Evolutionary conservation across 345 rosid genomes (phyloP).

Genomic region (Trapa bicornis): DNA sequence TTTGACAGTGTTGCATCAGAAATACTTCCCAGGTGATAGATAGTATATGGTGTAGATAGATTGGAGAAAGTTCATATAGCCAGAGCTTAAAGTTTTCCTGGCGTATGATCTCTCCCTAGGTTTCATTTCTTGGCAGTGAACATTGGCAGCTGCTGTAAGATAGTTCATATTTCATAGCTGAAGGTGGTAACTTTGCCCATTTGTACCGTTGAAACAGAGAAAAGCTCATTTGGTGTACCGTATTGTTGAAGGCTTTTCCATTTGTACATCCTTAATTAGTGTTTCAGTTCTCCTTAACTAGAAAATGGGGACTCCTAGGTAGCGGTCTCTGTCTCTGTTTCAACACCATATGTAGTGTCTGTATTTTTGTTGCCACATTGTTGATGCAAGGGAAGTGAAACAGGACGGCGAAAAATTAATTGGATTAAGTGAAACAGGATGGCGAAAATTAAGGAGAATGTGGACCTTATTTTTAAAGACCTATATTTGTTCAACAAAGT

Average conservation of each 20-base stretch:
- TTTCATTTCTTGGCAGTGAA: background rate
- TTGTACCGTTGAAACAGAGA: background rate
- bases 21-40: constrained; percentile 61
- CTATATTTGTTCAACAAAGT: too few species aligned
- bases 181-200: background rate
- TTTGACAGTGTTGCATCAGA: constrained; percentile 25
- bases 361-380: too few species aligned
- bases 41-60: background rate
- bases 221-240: background rate
- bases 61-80: background rate
- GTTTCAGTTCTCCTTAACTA: too few species aligned
- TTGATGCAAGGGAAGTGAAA: too few species aligned
- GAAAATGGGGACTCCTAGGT: too few species aligned
- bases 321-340: too few species aligned
- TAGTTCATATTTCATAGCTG: background rate
- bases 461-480: too few species aligned
- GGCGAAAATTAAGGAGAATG: too few species aligned
- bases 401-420: too few species aligned
- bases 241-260: background rate
- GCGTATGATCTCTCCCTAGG: background rate
- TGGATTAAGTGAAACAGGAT: too few species aligned
- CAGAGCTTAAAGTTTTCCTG: background rate
- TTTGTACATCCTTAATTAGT: too few species aligned
- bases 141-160: background rate
- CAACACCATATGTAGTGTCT: too few species aligned